phyloP scores from a whole-genome alignment of 306 rosid genomes.

The Spatholobus suberectus region DNA sequence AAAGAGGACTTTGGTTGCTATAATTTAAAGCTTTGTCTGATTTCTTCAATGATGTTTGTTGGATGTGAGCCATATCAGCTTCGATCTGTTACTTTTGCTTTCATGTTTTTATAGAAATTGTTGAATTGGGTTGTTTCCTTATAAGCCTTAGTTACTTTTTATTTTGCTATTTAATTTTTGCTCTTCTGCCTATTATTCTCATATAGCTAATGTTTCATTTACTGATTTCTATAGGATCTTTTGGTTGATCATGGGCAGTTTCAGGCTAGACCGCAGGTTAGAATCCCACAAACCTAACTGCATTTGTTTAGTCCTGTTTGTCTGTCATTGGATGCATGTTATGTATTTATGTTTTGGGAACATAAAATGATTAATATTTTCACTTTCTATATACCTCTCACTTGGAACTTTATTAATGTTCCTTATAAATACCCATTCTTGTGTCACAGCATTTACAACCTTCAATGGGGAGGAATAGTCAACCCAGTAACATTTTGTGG shows the following conservation, averaged over 20 bases:
- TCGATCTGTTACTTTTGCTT: background rate
- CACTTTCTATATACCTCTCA: background rate
- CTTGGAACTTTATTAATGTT: constrained; percentile 18
- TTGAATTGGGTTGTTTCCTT: background rate
- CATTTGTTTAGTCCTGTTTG: background rate
- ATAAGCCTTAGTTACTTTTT: background rate
- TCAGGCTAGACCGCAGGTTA: constrained; percentile 72
- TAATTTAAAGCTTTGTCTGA: constrained; percentile 22
- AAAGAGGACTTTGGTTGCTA: background rate
- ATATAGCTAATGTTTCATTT: constrained; percentile 35
- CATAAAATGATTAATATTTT: background rate
- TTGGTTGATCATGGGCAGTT: constrained; percentile 73
- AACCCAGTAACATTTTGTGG: constrained; percentile 76
- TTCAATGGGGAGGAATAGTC: constrained; percentile 56
- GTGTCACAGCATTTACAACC: constrained; percentile 61
- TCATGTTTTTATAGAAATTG: background rate
- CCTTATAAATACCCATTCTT: constrained; percentile 13
- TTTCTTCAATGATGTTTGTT: constrained; percentile 4
- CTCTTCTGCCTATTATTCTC: constrained; percentile 1
- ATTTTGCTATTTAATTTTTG: background rate
- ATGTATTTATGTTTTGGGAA: background rate
- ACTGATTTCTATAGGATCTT: constrained; percentile 59
- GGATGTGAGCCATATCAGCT: constrained; percentile 17
- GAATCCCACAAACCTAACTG: constrained; percentile 29
- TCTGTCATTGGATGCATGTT: constrained; percentile 15